phyloP scores from a whole-genome alignment of 208 protist genomes.

The Trypanosoma mega region DNA sequence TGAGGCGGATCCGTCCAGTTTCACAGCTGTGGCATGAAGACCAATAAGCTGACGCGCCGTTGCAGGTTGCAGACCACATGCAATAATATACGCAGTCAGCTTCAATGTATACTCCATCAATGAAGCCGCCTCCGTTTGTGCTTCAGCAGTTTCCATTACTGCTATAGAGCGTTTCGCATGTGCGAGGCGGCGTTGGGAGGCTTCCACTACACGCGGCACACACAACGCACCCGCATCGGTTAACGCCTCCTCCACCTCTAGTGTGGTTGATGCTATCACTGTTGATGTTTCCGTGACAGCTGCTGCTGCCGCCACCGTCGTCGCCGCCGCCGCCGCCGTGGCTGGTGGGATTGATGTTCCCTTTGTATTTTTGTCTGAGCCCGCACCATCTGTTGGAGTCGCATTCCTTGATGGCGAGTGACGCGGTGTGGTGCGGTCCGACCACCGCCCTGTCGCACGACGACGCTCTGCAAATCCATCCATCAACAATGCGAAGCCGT shows the following conservation, averaged over 20 bases:
- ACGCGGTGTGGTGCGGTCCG: no score
- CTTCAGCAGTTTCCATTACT: conserved; percentile 14
- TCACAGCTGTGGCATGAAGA: conserved; percentile 52
- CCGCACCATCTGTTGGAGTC: no score
- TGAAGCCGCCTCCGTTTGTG: conserved; percentile 7
- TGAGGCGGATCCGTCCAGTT: conserved; percentile 1
- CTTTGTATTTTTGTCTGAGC: no score
- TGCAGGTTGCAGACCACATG: conserved; percentile 42
- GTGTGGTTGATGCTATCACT: not conserved
- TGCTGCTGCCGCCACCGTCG: no score
- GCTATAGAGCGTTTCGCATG: conserved; percentile 11
- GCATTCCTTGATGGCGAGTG: no score
- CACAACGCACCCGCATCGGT: conserved; percentile 39
- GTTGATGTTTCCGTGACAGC: no score
- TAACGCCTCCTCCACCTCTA: conserved; percentile 35
- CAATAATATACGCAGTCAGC: conserved; percentile 32
- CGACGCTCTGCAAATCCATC: conserved; percentile 29
- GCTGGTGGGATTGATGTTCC: no score
- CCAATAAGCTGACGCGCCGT: conserved; percentile 51
- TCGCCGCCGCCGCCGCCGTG: no score
- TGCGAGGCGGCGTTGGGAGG: conserved; percentile 11
- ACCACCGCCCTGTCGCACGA: conserved; percentile 11
- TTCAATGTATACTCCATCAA: conserved; percentile 34
- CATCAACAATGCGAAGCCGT: conserved; percentile 33
- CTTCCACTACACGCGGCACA: conserved; percentile 42